Evolutionary conservation across 176 grass and related monocot genomes (phyloP), one percentile per base, ranked within the genome.

Genomic region (Aegilops tauschii): DNA sequence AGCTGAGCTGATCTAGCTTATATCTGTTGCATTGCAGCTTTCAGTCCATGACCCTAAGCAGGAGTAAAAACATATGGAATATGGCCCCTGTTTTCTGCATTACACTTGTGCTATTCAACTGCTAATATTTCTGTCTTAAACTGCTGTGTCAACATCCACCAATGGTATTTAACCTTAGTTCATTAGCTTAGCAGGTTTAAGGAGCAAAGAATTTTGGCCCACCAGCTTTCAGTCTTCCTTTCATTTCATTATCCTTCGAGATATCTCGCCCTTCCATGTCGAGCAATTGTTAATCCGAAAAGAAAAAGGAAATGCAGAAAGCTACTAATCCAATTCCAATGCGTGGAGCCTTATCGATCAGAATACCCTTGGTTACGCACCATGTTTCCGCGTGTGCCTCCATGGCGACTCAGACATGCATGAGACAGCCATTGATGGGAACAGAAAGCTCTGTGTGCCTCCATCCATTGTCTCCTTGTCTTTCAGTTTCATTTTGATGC

Each of bases 361-460:
- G 70, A 17, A 88, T 70, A 72, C 69, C 62, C 82, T 81, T 82
- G 74, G 88, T 77, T 81, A 78, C 36, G 50, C 20, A 23, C 36
- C 85, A 81, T 85, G 70, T 56, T 81, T 52, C 23, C 76, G 62
- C 81, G 85, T 69, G 85, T 58, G 23, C 61, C 49, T 81, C 37
- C 11, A 52, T 49, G 76, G 80, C 71, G 39, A 25, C 36, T 65
- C 61, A 40, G 85, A 73, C 39, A 73, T 8, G 12, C 70, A 16
- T 4, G n/a, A 52, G 73, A 85, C 76, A 87, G 28, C 81, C 90
- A 91, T 71, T 88, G 82, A 88, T 88, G 89, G 82, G 86, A 71
- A 62, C 86, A 91, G 44, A 85, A 81, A 85, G 89, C 75, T 85
- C 63, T 82, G 70, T 64, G 77, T 63, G 76, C 86, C 63, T 54